Conservation (phyloP, 176 grass and related monocot genomes). For the Hordeum vulgare region MorexV3_pseudomolecules_assembly NC_058523.1:483111311-483111810, state of each 20-base stretch:
- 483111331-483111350: constrained; percentile 78
- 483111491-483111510: constrained; percentile 71
- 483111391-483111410: constrained; percentile 61
- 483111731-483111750: constrained; percentile 73
- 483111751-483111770: constrained; percentile 77
- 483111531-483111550: constrained; percentile 82
- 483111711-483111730: constrained; percentile 78
- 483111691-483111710: constrained; percentile 83
- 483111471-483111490: constrained; percentile 73
- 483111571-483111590: constrained; percentile 69
- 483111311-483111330: constrained; percentile 85
- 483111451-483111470: constrained; percentile 80
- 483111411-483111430: constrained; percentile 69
- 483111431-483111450: constrained; percentile 76
- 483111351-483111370: constrained; percentile 89
- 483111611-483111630: constrained; percentile 82
- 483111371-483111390: constrained; percentile 76
- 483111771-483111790: constrained; percentile 77
- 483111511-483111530: constrained; percentile 90
- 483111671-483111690: constrained; percentile 63
- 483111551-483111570: constrained; percentile 72
- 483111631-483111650: constrained; percentile 76
- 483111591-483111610: constrained; percentile 71
- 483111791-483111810: constrained; percentile 56
- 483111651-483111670: constrained; percentile 64